These are phyloP conservation scores for Pyrus betulifolia DNA, from an alignment of 306 rosid genomes.

Conservation along the genomic window DNA sequence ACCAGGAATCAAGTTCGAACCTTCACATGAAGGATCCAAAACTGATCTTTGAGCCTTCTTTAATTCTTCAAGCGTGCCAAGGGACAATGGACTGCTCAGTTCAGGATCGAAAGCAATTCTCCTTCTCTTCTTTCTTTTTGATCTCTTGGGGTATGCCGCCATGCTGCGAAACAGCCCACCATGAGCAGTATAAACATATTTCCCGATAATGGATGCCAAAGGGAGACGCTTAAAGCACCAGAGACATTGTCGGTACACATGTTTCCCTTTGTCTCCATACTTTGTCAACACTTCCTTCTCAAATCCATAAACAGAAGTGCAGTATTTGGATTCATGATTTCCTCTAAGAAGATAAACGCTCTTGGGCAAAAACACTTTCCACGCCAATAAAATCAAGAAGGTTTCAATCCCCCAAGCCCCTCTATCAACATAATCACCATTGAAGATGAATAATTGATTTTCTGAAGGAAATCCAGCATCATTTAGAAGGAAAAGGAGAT, in stretches of 20 bases:
- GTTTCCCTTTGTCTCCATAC: conserved; percentile 60
- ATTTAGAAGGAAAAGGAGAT: conserved; percentile 46
- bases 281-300: conserved; percentile 71
- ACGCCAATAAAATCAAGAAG: conserved; percentile 59
- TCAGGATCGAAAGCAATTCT: not conserved
- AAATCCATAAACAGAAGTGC: conserved; percentile 82
- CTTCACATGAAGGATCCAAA: conserved; percentile 88
- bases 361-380: conserved; percentile 67
- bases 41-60: conserved; percentile 64
- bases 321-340: conserved; percentile 80
- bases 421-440: conserved; percentile 80
- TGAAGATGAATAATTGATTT: conserved; percentile 54
- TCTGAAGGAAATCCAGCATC: conserved; percentile 57
- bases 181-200: conserved; percentile 72
- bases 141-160: conserved; percentile 45
- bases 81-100: conserved; percentile 7
- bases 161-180: conserved; percentile 83
- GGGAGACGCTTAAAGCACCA: conserved; percentile 88
- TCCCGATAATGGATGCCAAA: conserved; percentile 61
- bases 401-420: conserved; percentile 88
- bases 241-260: conserved; percentile 64
- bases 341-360: conserved; percentile 56
- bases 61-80: conserved; percentile 73
- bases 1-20: conserved; percentile 73
- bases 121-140: conserved; percentile 55